These are phyloP conservation scores for Penicillium sp. DNA, from an alignment of 2,329 filamentous ascomycete genomes.

Conservation along the genomic window DNA sequence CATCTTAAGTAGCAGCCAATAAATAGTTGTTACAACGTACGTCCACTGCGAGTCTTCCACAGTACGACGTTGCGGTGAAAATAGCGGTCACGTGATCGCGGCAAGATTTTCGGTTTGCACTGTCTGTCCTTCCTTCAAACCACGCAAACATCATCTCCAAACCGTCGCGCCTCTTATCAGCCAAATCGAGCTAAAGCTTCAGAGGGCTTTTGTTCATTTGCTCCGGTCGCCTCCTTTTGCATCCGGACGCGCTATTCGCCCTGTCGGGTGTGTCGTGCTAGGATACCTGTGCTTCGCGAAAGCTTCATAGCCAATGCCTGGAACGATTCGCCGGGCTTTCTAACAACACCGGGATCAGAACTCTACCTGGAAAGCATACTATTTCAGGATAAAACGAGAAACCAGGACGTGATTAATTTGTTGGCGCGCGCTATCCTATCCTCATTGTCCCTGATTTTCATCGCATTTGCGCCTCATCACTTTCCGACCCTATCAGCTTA, in stretches of 20 bases:
- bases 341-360: slow-evolving; percentile 4
- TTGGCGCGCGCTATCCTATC: background rate
- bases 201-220: background rate
- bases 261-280: slow-evolving; percentile 15
- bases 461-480: background rate
- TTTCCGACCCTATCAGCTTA: slow-evolving; percentile 3
- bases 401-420: background rate
- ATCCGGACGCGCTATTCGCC: slow-evolving; percentile 13
- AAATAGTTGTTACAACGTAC: too few species aligned
- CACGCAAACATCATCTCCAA: slow-evolving; percentile 37
- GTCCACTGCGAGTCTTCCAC: too few species aligned
- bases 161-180: slow-evolving; percentile 27
- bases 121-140: slow-evolving; percentile 43
- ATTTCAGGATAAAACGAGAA: background rate
- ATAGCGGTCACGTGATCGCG: slow-evolving; percentile 7
- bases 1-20: too few species aligned
- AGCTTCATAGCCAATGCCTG: background rate
- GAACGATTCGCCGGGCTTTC: background rate
- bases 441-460: background rate
- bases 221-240: background rate
- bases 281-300: background rate
- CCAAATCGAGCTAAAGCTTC: slow-evolving; percentile 14
- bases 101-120: slow-evolving; percentile 35
- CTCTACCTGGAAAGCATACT: background rate
- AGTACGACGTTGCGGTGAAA: too few species aligned